phyloP scores from a whole-genome alignment of 2,329 filamentous ascomycete species.

The Fusarium brachygibbosum region DNA sequence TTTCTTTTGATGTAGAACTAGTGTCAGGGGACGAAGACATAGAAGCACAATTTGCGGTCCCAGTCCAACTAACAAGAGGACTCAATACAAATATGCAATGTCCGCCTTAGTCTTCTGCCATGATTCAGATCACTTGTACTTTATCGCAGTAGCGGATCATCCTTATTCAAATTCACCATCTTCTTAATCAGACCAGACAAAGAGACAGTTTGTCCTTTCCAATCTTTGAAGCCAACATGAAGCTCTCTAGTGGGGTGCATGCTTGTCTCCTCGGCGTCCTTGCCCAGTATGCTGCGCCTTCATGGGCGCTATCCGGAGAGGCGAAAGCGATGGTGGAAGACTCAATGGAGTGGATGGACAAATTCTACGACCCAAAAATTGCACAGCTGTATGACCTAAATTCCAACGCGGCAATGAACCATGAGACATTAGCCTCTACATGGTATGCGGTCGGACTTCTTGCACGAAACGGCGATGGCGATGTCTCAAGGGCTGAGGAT shows the following conservation, averaged over 20 bases:
- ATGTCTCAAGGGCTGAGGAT: slow-evolving; percentile 15
- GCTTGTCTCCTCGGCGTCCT: slow-evolving; percentile 10
- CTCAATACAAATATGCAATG: slow-evolving; percentile 22
- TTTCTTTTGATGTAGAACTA: not conserved
- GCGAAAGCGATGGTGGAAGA: slow-evolving; percentile 31
- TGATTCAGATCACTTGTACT: not conserved
- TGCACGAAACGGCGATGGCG: slow-evolving; percentile 16
- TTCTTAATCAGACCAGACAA: not conserved
- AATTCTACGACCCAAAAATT: slow-evolving; percentile 42
- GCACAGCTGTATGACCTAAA: slow-evolving; percentile 26
- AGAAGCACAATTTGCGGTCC: not conserved
- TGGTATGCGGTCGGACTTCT: slow-evolving; percentile 32
- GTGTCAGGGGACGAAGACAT: not conserved
- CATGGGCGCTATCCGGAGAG: slow-evolving; percentile 22
- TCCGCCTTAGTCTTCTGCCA: accelerated
- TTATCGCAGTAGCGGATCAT: not conserved
- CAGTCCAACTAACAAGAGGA: not conserved
- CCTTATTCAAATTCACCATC: not conserved
- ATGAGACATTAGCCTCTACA: slow-evolving; percentile 22
- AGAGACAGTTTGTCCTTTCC: not conserved
- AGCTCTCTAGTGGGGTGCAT: not conserved
- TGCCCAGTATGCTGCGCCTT: not conserved
- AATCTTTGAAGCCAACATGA: slow-evolving; percentile 9
- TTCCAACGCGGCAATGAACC: slow-evolving; percentile 19
- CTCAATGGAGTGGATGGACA: slow-evolving; percentile 36